These are phyloP conservation scores for Euptelea pleiosperma DNA, from an alignment of 164 flowering plant species.

Conservation along the genomic window DNA sequence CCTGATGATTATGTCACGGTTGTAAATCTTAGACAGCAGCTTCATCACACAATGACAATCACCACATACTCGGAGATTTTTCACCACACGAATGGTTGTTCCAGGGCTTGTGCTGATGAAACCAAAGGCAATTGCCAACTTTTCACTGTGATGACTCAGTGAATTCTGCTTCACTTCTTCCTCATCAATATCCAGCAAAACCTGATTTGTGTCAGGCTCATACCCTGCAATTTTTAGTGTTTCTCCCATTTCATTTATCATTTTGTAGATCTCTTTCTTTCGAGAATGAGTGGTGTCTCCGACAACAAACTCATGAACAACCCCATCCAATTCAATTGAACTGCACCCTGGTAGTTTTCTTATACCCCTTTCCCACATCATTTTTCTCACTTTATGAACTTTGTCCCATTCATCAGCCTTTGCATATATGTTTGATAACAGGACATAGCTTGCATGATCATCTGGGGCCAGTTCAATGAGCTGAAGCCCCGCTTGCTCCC, in stretches of 20 bases:
- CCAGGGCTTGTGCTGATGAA: constrained; percentile 11
- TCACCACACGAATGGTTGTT: constrained; percentile 7
- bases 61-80: constrained; percentile 8
- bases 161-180: constrained; percentile 9
- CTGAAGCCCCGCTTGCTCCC: constrained; percentile 6
- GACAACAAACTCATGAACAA: constrained; percentile 11
- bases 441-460: constrained; percentile 10
- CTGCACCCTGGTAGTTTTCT: constrained; percentile 9
- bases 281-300: constrained; percentile 8
- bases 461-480: constrained; percentile 14
- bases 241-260: constrained; percentile 9
- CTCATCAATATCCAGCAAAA: constrained; percentile 13
- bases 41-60: constrained; percentile 12
- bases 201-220: constrained; percentile 1
- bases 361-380: constrained; percentile 13
- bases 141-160: constrained; percentile 9
- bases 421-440: constrained; percentile 11
- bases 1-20: constrained; percentile 5
- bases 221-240: constrained; percentile 10
- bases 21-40: constrained; percentile 10
- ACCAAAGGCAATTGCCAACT: constrained; percentile 7
- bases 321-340: constrained; percentile 12
- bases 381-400: constrained; percentile 9
- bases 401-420: constrained; percentile 6
- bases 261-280: constrained; percentile 11